Evolutionary conservation across 169 alveolate genomes (phyloP).

Genomic region (Cystoisospora suis): DNA sequence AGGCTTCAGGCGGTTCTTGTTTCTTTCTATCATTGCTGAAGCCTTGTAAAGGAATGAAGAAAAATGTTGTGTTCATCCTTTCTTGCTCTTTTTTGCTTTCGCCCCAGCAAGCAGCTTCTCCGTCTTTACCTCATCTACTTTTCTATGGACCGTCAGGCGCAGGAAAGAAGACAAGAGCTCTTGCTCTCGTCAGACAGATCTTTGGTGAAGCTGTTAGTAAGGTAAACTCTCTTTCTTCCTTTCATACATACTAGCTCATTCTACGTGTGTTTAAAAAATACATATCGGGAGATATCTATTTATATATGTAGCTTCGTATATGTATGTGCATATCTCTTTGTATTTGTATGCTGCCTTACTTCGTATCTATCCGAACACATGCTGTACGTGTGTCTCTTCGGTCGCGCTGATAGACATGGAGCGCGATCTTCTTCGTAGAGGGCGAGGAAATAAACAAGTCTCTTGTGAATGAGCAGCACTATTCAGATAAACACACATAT

Average conservation of each 20-base stretch:
- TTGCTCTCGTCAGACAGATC: slow-evolving; percentile 90
- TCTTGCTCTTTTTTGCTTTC: slow-evolving; percentile 45
- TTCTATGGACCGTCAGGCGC: slow-evolving; percentile 98
- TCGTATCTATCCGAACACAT: no score
- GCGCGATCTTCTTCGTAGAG: no score
- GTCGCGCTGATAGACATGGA: no score
- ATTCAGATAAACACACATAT: no score
- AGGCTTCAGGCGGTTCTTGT: no score
- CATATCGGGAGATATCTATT: neutral
- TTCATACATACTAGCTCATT: neutral
- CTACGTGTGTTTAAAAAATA: neutral
- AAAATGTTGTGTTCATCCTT: neutral
- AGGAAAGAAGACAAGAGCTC: slow-evolving; percentile 96
- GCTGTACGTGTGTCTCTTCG: no score
- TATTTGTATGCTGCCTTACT: slow-evolving; percentile 72
- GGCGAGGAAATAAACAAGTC: no score
- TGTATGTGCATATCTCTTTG: slow-evolving; percentile 54
- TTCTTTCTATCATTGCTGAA: no score
- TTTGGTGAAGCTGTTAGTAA: slow-evolving; percentile 88
- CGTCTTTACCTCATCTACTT: slow-evolving; percentile 93
- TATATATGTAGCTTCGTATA: neutral
- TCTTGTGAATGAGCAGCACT: no score
- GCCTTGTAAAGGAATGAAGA: no score
- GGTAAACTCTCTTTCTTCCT: slow-evolving; percentile 19
- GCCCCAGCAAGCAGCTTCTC: slow-evolving; percentile 17